phyloP scores from a whole-genome alignment of 108 stramenopile species.

The Aurantiochytrium sp. region DNA sequence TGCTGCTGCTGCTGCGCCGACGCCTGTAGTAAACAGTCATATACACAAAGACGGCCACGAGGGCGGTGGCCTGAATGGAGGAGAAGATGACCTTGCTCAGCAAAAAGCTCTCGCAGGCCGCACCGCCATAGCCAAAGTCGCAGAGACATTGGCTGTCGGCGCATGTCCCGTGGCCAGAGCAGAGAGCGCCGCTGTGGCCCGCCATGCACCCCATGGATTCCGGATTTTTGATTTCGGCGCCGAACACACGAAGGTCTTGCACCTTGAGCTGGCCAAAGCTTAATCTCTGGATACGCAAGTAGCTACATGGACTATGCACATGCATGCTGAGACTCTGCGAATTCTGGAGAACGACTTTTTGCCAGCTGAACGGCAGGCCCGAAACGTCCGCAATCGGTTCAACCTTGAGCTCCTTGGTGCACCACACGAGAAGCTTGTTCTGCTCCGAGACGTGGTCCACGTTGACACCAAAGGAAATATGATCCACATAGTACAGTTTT shows the following conservation, averaged over 20 bases:
- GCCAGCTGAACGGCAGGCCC: neutral
- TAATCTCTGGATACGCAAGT: neutral
- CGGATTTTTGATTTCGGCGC: neutral
- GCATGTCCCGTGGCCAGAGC: neutral
- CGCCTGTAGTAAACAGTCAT: neutral
- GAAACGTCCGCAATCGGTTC: neutral
- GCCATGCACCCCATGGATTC: neutral
- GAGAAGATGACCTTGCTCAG: neutral
- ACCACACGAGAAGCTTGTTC: neutral
- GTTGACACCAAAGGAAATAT: neutral
- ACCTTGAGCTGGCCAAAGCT: neutral
- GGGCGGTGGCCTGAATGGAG: neutral
- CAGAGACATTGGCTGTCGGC: neutral
- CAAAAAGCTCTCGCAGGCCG: neutral
- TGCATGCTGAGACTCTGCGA: neutral
- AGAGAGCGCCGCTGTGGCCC: neutral
- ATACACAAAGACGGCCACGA: neutral
- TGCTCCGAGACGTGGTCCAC: neutral
- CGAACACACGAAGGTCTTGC: neutral
- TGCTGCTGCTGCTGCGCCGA: too few species aligned
- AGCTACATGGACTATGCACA: neutral
- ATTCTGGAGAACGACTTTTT: neutral
- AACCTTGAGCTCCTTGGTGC: neutral
- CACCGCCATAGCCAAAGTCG: neutral
- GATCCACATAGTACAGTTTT: neutral